These are phyloP conservation scores for Mentha longifolia DNA, from an alignment of 257 asterid species.

Conservation along the genomic window DNA sequence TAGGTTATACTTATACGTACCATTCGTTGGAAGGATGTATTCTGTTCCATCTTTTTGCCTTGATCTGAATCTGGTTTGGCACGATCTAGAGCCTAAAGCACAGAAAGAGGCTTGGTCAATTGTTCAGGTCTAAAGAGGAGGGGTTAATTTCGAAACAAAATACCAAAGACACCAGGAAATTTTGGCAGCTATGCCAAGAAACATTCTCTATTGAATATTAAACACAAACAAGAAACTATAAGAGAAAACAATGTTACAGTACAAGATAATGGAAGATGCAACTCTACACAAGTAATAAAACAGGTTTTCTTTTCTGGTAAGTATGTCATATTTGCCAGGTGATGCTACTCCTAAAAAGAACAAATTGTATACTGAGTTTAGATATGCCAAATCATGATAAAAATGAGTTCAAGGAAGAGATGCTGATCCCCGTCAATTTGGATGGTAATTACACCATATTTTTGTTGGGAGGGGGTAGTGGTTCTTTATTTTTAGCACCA, in stretches of 20 bases:
- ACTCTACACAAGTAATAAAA: neutral
- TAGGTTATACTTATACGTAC: conserved; percentile 42
- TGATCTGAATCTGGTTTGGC: conserved; percentile 78
- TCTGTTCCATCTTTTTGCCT: conserved; percentile 44
- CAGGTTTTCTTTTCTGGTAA: neutral
- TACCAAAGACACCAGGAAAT: conserved; percentile 4
- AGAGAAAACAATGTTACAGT: conserved; percentile 1
- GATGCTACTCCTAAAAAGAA: neutral
- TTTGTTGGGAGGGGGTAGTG: no score
- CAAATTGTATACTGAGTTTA: neutral
- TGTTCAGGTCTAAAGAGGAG: conserved; percentile 11
- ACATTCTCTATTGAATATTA: neutral
- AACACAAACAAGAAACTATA: neutral
- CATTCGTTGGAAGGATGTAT: conserved; percentile 69
- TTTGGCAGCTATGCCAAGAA: conserved; percentile 8
- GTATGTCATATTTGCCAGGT: neutral
- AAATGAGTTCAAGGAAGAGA: no score
- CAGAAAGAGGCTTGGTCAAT: conserved; percentile 28
- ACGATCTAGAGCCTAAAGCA: conserved; percentile 74
- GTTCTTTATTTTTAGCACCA: no score
- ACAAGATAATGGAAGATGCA: neutral
- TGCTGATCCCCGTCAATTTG: no score
- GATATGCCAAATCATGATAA: neutral
- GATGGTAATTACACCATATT: no score
- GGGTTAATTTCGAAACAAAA: neutral